These are phyloP conservation scores for Annulohypoxylon maeteangense DNA, from an alignment of 495 filamentous ascomycete species.

Conservation along the genomic window DNA sequence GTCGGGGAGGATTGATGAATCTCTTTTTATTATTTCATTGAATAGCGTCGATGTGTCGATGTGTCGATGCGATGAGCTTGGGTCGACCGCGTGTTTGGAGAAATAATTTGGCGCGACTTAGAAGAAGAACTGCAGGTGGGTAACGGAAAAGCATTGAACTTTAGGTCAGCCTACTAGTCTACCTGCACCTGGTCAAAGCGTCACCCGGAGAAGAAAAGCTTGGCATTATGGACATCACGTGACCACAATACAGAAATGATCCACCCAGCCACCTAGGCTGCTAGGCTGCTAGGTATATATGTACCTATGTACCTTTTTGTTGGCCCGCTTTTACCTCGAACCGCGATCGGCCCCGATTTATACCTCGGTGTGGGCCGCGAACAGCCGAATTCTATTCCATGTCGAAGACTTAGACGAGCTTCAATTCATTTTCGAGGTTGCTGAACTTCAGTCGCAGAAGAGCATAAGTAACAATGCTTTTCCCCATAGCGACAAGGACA, in stretches of 20 bases:
- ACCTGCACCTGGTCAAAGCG: slow-evolving; percentile 35
- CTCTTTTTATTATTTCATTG: slow-evolving; percentile 21
- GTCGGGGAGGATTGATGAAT: slow-evolving; percentile 28
- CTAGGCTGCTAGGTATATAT: too few species aligned
- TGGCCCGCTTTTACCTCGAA: background rate
- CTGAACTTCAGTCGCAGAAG: slow-evolving; percentile 16
- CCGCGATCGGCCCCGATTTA: slow-evolving; percentile 24
- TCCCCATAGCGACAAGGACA: slow-evolving; percentile 40
- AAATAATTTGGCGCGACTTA: slow-evolving; percentile 51
- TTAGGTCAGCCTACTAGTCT: background rate
- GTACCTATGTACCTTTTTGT: background rate
- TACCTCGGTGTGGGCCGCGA: slow-evolving; percentile 45
- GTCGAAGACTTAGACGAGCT: slow-evolving; percentile 5
- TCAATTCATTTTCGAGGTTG: slow-evolving; percentile 6
- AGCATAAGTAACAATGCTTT: slow-evolving; percentile 36
- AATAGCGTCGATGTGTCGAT: slow-evolving; percentile 1
- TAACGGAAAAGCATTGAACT: slow-evolving; percentile 11
- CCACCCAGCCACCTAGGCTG: too few species aligned
- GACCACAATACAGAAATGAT: background rate
- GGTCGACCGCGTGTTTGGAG: slow-evolving; percentile 51
- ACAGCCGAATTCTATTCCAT: slow-evolving; percentile 39
- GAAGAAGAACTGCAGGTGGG: slow-evolving; percentile 16
- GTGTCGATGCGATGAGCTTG: slow-evolving; percentile 35
- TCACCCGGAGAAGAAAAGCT: slow-evolving; percentile 1
- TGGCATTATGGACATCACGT: background rate